Evolutionary conservation across 2,329 filamentous ascomycete genomes (phyloP), one percentile per base, ranked within the genome.

Genomic region (Penicillium crustosum): DNA sequence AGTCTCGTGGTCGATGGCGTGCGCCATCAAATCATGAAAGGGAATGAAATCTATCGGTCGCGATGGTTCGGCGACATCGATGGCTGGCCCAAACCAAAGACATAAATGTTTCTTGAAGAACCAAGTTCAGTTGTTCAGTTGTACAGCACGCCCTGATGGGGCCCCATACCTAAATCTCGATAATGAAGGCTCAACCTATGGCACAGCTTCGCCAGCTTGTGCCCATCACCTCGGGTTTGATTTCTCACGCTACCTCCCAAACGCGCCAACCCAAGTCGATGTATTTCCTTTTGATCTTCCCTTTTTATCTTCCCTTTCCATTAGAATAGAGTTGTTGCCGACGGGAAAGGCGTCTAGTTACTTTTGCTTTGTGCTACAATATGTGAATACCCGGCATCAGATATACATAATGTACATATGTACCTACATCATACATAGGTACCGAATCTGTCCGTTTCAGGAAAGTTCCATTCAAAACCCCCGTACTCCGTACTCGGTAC

Each of bases 41-140:
- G 66, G 6, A 58, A 68, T 53, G 65, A 67, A 52, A 68, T 68
- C 27, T 68, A 68, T 42, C 66, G 65, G 41, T 68, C 66, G 49
- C 64, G 66, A 29, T 68, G 60, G 61, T 68, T 59, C 35, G 64
- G 55, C 6, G 60, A 68, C 41, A 66, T 68, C 9, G 61, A 63
- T 49, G 65, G 65, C 36, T 68, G 66, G 66, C 62, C 64, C 17
- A 68, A 68, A 51, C 64, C 66, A 6, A 61, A 41, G 38, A 44
- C 36, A 12, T 59, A 50, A 27, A 19, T 19, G 9, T 9, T 23
- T 6, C 31, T 29, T 33, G 31, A 33, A 33, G n/a, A 19, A 39
- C 36, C n/a, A 10, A 49, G 17, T 50, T 21, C 7, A 19, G 4
- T n/a, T 51, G 17, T 50, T 21, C 7, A 19, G 4, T n/a, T 51